Conservation (phyloP, 1,284 basidiomycete species). For the Ustilago xerochloae region DNA sequence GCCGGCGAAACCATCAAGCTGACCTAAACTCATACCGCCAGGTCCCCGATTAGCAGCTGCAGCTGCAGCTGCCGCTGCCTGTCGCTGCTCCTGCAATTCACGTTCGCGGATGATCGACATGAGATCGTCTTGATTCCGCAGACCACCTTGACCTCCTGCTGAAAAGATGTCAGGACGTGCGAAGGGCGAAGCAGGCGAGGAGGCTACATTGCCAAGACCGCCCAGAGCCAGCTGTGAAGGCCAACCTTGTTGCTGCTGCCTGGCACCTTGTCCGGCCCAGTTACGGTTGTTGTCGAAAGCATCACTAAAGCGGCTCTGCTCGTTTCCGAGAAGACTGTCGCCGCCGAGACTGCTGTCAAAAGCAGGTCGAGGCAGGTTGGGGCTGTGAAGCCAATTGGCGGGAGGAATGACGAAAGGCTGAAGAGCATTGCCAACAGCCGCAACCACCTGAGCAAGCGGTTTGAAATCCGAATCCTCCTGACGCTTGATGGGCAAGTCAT, state of each 20-base stretch:
- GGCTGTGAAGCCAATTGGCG: slow-evolving; percentile 33
- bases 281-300: slow-evolving; percentile 21
- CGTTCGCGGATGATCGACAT: slow-evolving; percentile 51
- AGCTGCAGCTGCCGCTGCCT: slow-evolving; percentile 46
- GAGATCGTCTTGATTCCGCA: slow-evolving; percentile 54
- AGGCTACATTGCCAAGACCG: slow-evolving; percentile 23
- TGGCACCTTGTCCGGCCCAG: slow-evolving; percentile 17
- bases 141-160: slow-evolving; percentile 19
- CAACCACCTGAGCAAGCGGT: slow-evolving; percentile 67
- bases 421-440: slow-evolving; percentile 61
- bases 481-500: slow-evolving; percentile 85
- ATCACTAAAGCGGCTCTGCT: slow-evolving; percentile 37
- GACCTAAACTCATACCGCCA: slow-evolving; percentile 33
- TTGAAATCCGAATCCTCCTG: slow-evolving; percentile 69
- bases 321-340: slow-evolving; percentile 18
- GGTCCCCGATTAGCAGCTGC: slow-evolving; percentile 40
- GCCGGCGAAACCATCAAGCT: slow-evolving; percentile 34
- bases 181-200: slow-evolving; percentile 45
- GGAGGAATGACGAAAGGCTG: slow-evolving; percentile 68
- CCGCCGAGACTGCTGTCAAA: slow-evolving; percentile 16
- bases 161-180: slow-evolving; percentile 29
- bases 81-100: slow-evolving; percentile 55
- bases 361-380: slow-evolving; percentile 16
- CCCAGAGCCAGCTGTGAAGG: slow-evolving; percentile 26
- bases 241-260: slow-evolving; percentile 45